phyloP scores from a whole-genome alignment of 2,329 filamentous ascomycete genomes.

The Penicillium sp. region DNA sequence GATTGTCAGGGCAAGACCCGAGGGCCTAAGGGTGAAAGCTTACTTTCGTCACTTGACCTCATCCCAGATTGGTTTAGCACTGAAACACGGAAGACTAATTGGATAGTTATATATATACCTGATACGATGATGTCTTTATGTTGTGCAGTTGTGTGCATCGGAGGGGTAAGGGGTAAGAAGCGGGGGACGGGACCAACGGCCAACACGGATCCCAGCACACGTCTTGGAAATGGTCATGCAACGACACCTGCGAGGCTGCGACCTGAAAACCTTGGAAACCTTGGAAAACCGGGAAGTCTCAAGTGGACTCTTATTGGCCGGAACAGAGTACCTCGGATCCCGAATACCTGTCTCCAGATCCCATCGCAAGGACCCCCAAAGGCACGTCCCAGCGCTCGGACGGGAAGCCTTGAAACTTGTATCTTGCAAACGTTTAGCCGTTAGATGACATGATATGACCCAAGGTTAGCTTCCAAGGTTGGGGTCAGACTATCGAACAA shows the following conservation, averaged over 20 bases:
- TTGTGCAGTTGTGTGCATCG: not conserved
- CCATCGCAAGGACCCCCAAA: not conserved
- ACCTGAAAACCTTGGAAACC: not conserved
- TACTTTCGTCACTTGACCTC: slow-evolving; percentile 8
- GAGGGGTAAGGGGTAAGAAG: slow-evolving; percentile 1
- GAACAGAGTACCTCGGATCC: not conserved
- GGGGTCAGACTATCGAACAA: not conserved
- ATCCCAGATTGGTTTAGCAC: not conserved
- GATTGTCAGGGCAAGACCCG: slow-evolving; percentile 1
- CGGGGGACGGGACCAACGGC: slow-evolving; percentile 5
- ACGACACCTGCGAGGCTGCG: not conserved
- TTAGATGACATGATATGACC: not conserved
- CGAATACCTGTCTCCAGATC: not conserved
- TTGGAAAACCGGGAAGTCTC: not conserved
- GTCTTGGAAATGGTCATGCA: not conserved
- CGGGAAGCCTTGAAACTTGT: not conserved
- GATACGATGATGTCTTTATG: not conserved
- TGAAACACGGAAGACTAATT: not conserved
- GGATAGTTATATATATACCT: not conserved
- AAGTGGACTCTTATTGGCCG: not conserved
- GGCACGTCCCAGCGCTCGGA: slow-evolving; percentile 3
- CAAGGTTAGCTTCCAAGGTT: not conserved
- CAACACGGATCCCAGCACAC: not conserved
- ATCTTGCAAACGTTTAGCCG: not conserved
- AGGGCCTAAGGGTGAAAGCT: slow-evolving; percentile 1